These are phyloP conservation scores for Phoma sp. DNA, from an alignment of 2,329 filamentous ascomycete genomes.

Conservation along the genomic window DNA sequence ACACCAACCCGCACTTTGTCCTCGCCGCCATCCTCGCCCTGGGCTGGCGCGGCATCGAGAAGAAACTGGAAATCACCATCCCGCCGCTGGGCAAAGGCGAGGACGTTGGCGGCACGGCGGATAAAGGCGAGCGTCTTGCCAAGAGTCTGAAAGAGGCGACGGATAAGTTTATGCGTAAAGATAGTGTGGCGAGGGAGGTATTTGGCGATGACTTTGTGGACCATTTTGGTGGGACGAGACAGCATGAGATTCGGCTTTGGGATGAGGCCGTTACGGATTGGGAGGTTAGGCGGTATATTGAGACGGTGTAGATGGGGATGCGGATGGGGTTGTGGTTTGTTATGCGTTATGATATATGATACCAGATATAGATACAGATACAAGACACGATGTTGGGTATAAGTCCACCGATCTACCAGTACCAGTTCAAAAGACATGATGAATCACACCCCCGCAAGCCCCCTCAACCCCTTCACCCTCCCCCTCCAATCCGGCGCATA, in stretches of 20 bases:
- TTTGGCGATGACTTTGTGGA: constrained; percentile 96
- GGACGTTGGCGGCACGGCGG: constrained; percentile 74
- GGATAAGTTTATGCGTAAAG: constrained; percentile 74
- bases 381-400: no score
- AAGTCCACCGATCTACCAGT: no score
- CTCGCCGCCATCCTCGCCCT: constrained; percentile 85
- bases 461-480: constrained; percentile 50
- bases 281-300: constrained; percentile 60
- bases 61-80: constrained; percentile 82
- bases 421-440: not conserved
- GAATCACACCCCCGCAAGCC: constrained; percentile 41
- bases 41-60: constrained; percentile 90
- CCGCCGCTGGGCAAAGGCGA: constrained; percentile 86
- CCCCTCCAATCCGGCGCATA: constrained; percentile 49
- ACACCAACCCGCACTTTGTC: constrained; percentile 87
- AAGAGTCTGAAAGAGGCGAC: constrained; percentile 87
- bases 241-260: constrained; percentile 90
- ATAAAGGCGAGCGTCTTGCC: constrained; percentile 78
- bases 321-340: no score
- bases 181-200: constrained; percentile 88
- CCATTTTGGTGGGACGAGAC: constrained; percentile 88
- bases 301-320: not conserved
- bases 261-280: constrained; percentile 98
- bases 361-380: not conserved
- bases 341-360: not conserved